Evolutionary conservation across 768 basidiomycete species (phyloP).

Genomic region (Suillus clintonianus): DNA sequence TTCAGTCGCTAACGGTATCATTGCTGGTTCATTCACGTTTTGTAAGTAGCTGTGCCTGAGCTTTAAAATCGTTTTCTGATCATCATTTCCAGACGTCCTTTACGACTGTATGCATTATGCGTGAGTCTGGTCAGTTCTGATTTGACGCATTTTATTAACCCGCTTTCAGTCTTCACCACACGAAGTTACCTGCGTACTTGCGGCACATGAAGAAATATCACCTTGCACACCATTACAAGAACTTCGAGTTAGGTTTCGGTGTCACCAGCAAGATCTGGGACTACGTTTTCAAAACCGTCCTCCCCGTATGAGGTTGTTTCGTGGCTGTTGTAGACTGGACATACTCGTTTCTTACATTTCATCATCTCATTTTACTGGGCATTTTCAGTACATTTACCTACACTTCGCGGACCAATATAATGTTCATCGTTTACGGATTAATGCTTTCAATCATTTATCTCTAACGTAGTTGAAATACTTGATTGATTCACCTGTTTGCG

Average conservation of each 20-base stretch:
- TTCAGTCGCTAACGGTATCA: slow-evolving; percentile 87
- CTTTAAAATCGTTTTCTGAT: slow-evolving; percentile 5
- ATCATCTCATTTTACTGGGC: neutral
- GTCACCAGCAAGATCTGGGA: slow-evolving; percentile 99
- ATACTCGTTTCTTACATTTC: neutral
- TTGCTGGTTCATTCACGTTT: slow-evolving; percentile 75
- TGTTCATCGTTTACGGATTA: neutral
- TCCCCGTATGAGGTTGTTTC: slow-evolving; percentile 49
- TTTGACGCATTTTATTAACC: slow-evolving; percentile 11
- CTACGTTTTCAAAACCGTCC: slow-evolving; percentile 81
- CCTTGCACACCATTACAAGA: slow-evolving; percentile 97
- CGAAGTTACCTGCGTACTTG: slow-evolving; percentile 82
- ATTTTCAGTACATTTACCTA: neutral
- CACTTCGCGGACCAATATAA: neutral
- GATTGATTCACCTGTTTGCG: neutral
- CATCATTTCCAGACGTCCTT: slow-evolving; percentile 55
- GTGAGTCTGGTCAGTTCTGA: slow-evolving; percentile 42
- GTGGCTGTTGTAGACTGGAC: neutral
- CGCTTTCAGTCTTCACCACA: slow-evolving; percentile 71
- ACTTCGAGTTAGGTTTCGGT: slow-evolving; percentile 96
- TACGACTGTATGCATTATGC: slow-evolving; percentile 95
- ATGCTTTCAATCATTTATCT: neutral
- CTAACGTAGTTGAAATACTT: neutral
- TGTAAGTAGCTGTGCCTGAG: slow-evolving; percentile 46
- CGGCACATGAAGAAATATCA: slow-evolving; percentile 97